Conservation (phyloP, 208 protist genomes). For the Leishmania arabica region DNA sequence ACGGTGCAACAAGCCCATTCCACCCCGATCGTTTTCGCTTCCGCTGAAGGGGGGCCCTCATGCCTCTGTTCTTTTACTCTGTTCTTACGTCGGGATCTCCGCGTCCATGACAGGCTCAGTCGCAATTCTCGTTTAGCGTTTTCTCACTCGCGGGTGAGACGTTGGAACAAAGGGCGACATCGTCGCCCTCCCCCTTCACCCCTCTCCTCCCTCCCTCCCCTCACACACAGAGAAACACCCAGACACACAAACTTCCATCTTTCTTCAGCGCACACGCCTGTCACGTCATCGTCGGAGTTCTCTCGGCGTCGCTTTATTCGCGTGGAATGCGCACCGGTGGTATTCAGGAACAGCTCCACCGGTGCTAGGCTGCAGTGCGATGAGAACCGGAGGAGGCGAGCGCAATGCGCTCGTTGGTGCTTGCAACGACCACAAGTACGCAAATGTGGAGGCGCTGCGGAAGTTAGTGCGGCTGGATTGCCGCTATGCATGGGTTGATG, state of each 20-base stretch:
- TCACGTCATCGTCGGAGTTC: not conserved
- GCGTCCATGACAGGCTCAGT: not conserved
- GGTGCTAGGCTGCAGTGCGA: not conserved
- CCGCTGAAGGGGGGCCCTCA: not conserved
- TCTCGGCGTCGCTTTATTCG: not conserved
- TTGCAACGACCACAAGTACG: conserved; percentile 10
- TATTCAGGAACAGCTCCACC: too few species aligned
- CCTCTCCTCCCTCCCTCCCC: not conserved
- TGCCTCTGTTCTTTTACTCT: not conserved
- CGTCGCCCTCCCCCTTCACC: not conserved
- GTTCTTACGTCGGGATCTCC: not conserved
- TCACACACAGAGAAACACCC: too few species aligned
- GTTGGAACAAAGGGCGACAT: not conserved
- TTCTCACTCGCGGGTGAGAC: not conserved
- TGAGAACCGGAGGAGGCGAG: not conserved
- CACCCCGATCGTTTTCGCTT: not conserved
- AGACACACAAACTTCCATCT: not conserved
- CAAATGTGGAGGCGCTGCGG: conserved; percentile 11
- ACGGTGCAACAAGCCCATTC: not conserved
- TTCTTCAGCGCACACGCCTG: not conserved
- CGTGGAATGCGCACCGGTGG: not conserved
- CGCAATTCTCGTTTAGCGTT: not conserved
- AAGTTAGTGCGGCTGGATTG: conserved; percentile 10
- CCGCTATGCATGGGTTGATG: conserved; percentile 25
- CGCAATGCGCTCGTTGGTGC: not conserved